Evolutionary conservation across 352 stramenopile genomes (phyloP), one percentile per base, ranked within the genome.

Genomic region (Phytophthora europaea): DNA sequence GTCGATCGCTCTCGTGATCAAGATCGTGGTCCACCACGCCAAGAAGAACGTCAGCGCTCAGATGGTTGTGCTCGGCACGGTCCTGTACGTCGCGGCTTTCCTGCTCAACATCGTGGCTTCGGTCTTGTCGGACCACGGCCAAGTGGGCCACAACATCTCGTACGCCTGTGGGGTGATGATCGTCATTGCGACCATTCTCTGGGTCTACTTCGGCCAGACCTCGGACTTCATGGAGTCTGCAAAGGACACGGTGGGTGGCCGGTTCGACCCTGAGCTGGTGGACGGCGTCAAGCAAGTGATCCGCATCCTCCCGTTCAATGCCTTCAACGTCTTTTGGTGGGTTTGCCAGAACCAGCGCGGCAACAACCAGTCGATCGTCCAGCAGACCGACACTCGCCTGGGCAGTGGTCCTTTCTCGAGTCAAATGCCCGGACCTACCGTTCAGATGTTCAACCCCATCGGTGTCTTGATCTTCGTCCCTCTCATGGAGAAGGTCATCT

Each of bases 301-400:
- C 23, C 50, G 50, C 50, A 34, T 56, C 26, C 50, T 56, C 5
- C 50, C 50, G 50, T 56, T 56, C 50, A 56, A 56, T 23, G 23
- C 50, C 50, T 56, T 56, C 50, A 56, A 56, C 50, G 50, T 56
- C 18, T 56, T 56, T 13, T 56, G 23, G 50, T 56, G 50, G 50
- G 50, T 56, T 6, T 36, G 50, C 23, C 50, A 56, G 50, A 56
- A 56, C 23, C 50, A 56, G 23, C 50, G 50, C 8, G 50, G 50
- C 13, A 56, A 56, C 50, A 56, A 56, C 50, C 50, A 56, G 50
- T 36, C 22, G 5, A 56, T 56, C n/a, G 50, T 56, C 22, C 50
- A 56, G 50, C 50, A 56, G 50, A 56, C 50, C 23, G 50, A 56
- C 23, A 34, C 50, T 9, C 50, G 50, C 5, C 50, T 56, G n/a